A percentile compares a stretch with the other conserved stretches of the same genome.
These are phyloP conservation scores for Ensete glaucum DNA, from an alignment of 176 grass and related monocot genomes.

Conservation along the genomic window DNA sequence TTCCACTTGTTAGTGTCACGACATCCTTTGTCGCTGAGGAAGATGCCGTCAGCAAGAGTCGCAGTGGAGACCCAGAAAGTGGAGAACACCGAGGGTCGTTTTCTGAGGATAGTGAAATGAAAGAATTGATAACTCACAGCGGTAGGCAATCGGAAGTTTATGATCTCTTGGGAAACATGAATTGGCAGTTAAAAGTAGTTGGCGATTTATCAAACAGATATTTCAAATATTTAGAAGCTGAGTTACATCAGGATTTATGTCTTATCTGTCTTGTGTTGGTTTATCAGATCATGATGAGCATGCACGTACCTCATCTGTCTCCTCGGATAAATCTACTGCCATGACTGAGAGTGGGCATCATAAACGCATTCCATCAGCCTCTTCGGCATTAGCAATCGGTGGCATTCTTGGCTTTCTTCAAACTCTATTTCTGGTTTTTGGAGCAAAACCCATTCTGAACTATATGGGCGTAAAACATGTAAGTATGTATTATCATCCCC, in stretches of 20 bases:
- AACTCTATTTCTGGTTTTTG: conserved; percentile 37
- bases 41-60: conserved; percentile 36
- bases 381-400: conserved; percentile 53
- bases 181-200: neutral
- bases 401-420: conserved; percentile 42
- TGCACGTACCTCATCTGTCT: conserved; percentile 9
- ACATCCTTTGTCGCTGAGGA: conserved; percentile 99
- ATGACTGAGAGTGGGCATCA: conserved; percentile 10
- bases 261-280: neutral
- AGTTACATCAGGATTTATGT: conserved; percentile 1
- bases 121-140: conserved; percentile 31
- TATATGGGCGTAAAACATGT: conserved; percentile 54
- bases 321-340: conserved; percentile 16
- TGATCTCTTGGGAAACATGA: neutral
- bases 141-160: conserved; percentile 20
- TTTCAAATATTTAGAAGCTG: neutral
- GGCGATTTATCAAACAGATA: neutral
- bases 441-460: conserved; percentile 46
- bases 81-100: conserved; percentile 14
- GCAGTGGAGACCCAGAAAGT: conserved; percentile 24
- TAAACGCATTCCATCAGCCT: conserved; percentile 54
- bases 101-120: conserved; percentile 41
- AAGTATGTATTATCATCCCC: conserved; percentile 18
- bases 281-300: conserved; percentile 25
- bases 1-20: conserved; percentile 83